Evolutionary conservation across 352 stramenopile genomes (phyloP).

Genomic region (Blastocystis hominis): DNA sequence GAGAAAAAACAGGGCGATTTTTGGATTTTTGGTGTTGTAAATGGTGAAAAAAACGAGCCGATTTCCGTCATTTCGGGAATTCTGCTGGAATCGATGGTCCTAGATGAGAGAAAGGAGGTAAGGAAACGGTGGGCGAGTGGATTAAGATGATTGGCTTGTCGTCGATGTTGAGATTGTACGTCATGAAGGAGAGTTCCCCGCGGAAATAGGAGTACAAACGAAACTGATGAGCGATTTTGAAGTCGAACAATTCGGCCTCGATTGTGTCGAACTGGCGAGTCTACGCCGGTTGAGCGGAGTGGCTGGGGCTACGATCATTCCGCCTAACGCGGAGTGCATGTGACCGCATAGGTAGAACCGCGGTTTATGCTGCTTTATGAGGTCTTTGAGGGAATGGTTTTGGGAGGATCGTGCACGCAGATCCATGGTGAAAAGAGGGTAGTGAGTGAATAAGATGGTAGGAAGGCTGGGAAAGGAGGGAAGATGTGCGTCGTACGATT

Average conservation of each 20-base stretch:
- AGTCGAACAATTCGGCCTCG: conserved; percentile 36
- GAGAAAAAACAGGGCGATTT: not conserved
- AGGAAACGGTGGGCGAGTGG: not conserved
- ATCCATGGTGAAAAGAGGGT: conserved; percentile 46
- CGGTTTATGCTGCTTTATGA: not conserved
- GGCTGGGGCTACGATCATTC: conserved; percentile 4
- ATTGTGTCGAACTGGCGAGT: conserved; percentile 44
- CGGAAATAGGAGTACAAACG: conserved; percentile 48
- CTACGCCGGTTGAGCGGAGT: not conserved
- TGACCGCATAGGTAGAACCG: conserved; percentile 46
- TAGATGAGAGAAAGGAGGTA: not conserved
- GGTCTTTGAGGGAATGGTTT: not conserved
- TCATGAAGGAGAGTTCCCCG: conserved; percentile 19
- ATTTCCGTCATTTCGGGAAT: not conserved
- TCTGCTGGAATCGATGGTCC: conserved; percentile 7
- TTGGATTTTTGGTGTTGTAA: not conserved
- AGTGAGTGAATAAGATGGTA: conserved; percentile 41
- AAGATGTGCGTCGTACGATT: not conserved
- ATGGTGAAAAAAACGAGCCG: conserved; percentile 12
- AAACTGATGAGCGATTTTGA: conserved; percentile 39
- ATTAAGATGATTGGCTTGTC: conserved; percentile 9
- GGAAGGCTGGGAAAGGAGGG: not conserved
- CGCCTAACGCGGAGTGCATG: conserved; percentile 33
- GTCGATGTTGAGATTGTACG: conserved; percentile 32
- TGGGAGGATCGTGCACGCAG: not conserved